Conservation (phyloP, 208 protist species). For the Zelonia costaricensis region DNA sequence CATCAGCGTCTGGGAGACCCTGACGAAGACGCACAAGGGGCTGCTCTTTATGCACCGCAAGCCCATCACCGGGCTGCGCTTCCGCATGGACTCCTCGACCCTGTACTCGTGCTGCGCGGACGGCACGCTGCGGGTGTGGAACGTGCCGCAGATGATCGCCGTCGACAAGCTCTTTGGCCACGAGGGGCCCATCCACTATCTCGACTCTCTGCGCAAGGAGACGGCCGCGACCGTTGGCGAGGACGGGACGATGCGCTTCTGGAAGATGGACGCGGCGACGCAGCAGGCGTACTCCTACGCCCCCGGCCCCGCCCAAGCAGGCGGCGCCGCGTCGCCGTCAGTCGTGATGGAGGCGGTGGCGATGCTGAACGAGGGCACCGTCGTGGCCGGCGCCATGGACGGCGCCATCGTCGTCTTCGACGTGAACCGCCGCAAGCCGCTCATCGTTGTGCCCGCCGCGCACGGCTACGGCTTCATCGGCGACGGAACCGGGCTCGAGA, state of each 20-base stretch:
- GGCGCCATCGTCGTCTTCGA: constrained; percentile 89
- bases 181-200: constrained; percentile 53
- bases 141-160: constrained; percentile 82
- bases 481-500: constrained; percentile 88
- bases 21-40: constrained; percentile 59
- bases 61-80: constrained; percentile 84
- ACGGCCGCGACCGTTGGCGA: constrained; percentile 79
- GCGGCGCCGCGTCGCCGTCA: not conserved
- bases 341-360: constrained; percentile 70
- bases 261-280: constrained; percentile 87
- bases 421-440: constrained; percentile 71
- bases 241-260: constrained; percentile 89
- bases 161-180: constrained; percentile 90
- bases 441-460: constrained; percentile 56
- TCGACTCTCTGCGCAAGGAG: constrained; percentile 72
- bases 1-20: constrained; percentile 85
- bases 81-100: constrained; percentile 63
- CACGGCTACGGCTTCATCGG: constrained; percentile 81
- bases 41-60: constrained; percentile 84
- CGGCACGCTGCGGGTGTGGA: constrained; percentile 87
- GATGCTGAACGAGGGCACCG: constrained; percentile 82
- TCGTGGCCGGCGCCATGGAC: constrained; percentile 68
- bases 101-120: constrained; percentile 80
- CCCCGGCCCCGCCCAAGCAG: constrained; percentile 4
- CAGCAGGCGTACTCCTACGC: constrained; percentile 71